Conservation (phyloP, 2,329 filamentous ascomycete genomes). For the Exophiala sp. region DNA sequence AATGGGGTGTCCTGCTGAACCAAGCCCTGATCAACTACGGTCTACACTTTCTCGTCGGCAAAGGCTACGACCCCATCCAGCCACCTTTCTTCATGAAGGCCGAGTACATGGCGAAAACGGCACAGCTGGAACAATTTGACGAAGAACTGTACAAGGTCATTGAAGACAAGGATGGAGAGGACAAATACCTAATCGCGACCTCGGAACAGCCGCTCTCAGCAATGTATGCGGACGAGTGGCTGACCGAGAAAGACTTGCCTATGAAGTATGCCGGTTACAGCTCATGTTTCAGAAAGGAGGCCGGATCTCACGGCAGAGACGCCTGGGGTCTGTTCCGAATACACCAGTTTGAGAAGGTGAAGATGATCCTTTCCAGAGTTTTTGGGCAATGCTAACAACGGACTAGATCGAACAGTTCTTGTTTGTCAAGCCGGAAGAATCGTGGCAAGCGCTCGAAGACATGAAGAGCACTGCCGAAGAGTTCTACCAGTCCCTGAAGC, state of each 20-base stretch:
- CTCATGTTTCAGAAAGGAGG: slow-evolving; percentile 94
- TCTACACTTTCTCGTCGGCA: slow-evolving; percentile 77
- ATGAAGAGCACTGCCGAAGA: slow-evolving; percentile 92
- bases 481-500: slow-evolving; percentile 84
- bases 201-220: slow-evolving; percentile 94
- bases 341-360: slow-evolving; percentile 92
- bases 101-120: slow-evolving; percentile 96
- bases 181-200: slow-evolving; percentile 80
- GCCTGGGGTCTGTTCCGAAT: slow-evolving; percentile 98
- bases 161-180: slow-evolving; percentile 78
- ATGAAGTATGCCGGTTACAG: slow-evolving; percentile 91
- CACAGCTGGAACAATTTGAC: slow-evolving; percentile 94
- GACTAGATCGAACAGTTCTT: slow-evolving; percentile 70
- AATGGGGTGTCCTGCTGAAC: slow-evolving; percentile 87
- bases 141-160: slow-evolving; percentile 96
- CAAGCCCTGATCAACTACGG: slow-evolving; percentile 94
- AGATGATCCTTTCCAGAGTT: slow-evolving; percentile 2
- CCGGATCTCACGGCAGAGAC: slow-evolving; percentile 84
- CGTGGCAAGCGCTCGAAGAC: slow-evolving; percentile 86
- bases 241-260: slow-evolving; percentile 77
- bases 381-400: slow-evolving; percentile 4
- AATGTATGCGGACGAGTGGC: slow-evolving; percentile 90
- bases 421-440: slow-evolving; percentile 79
- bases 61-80: slow-evolving; percentile 78
- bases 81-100: slow-evolving; percentile 93